Evolutionary conservation across 495 filamentous ascomycete genomes (phyloP).

Genomic region (Saxophila tyrrhenica): DNA sequence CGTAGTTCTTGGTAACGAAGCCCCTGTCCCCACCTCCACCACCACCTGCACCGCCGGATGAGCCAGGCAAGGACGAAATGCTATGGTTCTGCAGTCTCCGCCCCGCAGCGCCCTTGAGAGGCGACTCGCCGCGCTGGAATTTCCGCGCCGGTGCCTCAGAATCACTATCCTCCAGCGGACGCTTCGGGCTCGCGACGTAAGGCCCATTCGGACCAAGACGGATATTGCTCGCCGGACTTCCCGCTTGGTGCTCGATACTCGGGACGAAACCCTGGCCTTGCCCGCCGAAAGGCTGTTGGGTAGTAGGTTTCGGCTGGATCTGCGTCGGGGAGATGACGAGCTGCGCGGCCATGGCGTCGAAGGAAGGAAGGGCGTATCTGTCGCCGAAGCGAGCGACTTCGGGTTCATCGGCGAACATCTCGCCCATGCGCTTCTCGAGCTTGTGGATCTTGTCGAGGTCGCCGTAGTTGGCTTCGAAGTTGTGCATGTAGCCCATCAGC

Average conservation of each 20-base stretch:
- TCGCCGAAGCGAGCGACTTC: constrained; percentile 61
- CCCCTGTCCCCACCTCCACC: constrained; percentile 15
- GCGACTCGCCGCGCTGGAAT: constrained; percentile 63
- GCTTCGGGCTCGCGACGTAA: constrained; percentile 49
- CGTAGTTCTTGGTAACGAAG: constrained; percentile 15
- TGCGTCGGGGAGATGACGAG: constrained; percentile 79
- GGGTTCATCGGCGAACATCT: constrained; percentile 81
- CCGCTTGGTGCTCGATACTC: not conserved
- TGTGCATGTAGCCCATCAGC: constrained; percentile 80
- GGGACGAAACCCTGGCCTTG: not conserved
- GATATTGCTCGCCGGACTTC: constrained; percentile 19
- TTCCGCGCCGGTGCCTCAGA: constrained; percentile 64
- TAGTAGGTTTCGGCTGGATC: constrained; percentile 38
- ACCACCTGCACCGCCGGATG: constrained; percentile 12
- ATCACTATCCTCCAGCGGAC: constrained; percentile 61
- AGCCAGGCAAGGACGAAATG: constrained; percentile 2
- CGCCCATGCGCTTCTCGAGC: constrained; percentile 82
- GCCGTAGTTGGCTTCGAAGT: constrained; percentile 88
- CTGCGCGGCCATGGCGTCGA: constrained; percentile 66
- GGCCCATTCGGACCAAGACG: constrained; percentile 14
- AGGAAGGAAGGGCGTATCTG: constrained; percentile 54
- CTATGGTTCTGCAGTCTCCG: constrained; percentile 37
- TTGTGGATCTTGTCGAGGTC: constrained; percentile 81
- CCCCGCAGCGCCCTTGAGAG: constrained; percentile 73
- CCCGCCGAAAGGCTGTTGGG: not conserved